phyloP scores from a whole-genome alignment of 805 yeast species.

The Yamadazyma akitaensis region DNA sequence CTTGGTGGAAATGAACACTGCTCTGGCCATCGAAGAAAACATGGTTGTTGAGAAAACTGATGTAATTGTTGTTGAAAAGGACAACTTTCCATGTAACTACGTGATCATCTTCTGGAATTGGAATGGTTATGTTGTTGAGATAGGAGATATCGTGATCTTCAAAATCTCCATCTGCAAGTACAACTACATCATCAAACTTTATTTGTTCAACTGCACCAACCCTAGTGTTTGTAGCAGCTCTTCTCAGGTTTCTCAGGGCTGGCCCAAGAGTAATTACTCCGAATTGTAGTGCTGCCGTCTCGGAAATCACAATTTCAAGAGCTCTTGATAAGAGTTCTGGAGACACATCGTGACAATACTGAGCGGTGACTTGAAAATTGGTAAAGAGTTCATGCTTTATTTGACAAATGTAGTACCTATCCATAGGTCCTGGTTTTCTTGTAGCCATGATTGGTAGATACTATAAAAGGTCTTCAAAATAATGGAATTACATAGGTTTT shows the following conservation, averaged over 20 bases:
- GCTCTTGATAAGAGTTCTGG: slow-evolving; percentile 18
- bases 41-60: slow-evolving; percentile 27
- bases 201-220: slow-evolving; percentile 17
- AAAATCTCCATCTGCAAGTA: slow-evolving; percentile 9
- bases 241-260: not conserved
- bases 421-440: not conserved
- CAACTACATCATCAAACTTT: slow-evolving; percentile 21
- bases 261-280: not conserved
- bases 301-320: slow-evolving; percentile 13
- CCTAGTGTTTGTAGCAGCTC: slow-evolving; percentile 12
- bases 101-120: not conserved
- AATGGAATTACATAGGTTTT: no score
- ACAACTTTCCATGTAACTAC: slow-evolving; percentile 23
- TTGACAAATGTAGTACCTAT: slow-evolving; percentile 7
- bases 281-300: slow-evolving; percentile 4
- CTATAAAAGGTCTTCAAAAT: no score
- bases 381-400: slow-evolving; percentile 12
- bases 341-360: slow-evolving; percentile 15
- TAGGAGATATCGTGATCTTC: slow-evolving; percentile 12
- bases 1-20: slow-evolving; percentile 26
- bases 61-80: slow-evolving; percentile 16
- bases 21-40: slow-evolving; percentile 33
- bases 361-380: slow-evolving; percentile 23
- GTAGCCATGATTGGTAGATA: not conserved
- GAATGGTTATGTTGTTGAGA: slow-evolving; percentile 6